Percentiles rank a stretch among this genome's conserved stretches.
Evolutionary conservation across 495 filamentous ascomycete species (phyloP).

Genomic region (Lentithecium fluviatile): DNA sequence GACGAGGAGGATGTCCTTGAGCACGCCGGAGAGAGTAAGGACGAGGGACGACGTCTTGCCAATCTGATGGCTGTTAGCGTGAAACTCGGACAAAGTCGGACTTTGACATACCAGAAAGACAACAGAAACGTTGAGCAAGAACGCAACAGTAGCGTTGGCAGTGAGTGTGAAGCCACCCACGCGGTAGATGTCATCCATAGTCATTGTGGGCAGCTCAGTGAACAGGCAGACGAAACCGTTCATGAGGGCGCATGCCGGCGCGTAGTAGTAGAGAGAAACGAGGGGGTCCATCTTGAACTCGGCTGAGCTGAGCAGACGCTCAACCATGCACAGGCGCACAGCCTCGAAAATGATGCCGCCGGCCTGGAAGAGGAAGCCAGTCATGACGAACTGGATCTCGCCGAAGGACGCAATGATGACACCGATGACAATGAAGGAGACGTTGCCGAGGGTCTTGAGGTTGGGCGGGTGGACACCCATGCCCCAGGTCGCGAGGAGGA

Average conservation of each 20-base stretch:
- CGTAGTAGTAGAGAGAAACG: constrained; percentile 95
- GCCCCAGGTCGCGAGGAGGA: constrained; percentile 79
- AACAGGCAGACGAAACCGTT: constrained; percentile 77
- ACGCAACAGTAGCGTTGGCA: constrained; percentile 78
- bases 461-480: constrained; percentile 76
- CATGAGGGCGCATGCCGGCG: constrained; percentile 87
- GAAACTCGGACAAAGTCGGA: neutral
- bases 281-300: constrained; percentile 98
- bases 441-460: constrained; percentile 77
- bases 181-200: constrained; percentile 67
- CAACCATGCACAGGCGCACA: constrained; percentile 86
- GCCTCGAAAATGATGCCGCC: constrained; percentile 86
- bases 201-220: constrained; percentile 71
- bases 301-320: constrained; percentile 79
- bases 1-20: constrained; percentile 97
- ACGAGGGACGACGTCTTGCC: constrained; percentile 95
- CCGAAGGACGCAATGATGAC: constrained; percentile 87
- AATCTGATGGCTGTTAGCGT: constrained; percentile 59
- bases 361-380: constrained; percentile 83
- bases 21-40: constrained; percentile 94
- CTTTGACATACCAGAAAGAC: constrained; percentile 78
- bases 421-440: constrained; percentile 84
- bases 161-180: constrained; percentile 75
- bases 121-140: constrained; percentile 87
- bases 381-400: constrained; percentile 86